A percentile compares a stretch with the other conserved stretches of the same genome.
These are phyloP conservation scores for Penicillium odoratum DNA, from an alignment of 495 filamentous ascomycete species.

Conservation along the genomic window DNA sequence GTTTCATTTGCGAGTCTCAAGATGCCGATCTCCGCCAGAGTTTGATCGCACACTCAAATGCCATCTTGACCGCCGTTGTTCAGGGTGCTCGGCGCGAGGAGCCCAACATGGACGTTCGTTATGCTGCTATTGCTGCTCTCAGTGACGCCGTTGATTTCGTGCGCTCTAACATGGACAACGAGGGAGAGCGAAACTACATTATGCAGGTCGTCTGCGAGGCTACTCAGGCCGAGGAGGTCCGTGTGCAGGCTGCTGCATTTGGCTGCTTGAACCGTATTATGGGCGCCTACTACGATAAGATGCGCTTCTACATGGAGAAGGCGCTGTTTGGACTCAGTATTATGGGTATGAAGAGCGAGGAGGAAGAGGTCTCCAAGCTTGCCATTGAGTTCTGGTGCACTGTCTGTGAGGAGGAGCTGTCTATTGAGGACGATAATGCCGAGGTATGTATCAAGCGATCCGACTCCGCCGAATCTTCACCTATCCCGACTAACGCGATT, in stretches of 20 bases:
- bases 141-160: constrained; percentile 99
- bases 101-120: constrained; percentile 81
- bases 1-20: constrained; percentile 96
- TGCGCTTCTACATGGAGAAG: constrained; percentile 99
- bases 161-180: constrained; percentile 95
- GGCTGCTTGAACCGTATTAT: constrained; percentile 98
- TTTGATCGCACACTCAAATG: constrained; percentile 85
- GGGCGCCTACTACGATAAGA: constrained; percentile 97
- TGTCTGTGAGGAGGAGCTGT: constrained; percentile 96
- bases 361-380: constrained; percentile 96
- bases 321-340: constrained; percentile 98
- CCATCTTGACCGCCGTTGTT: constrained; percentile 95
- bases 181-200: constrained; percentile 98
- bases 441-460: constrained; percentile 54
- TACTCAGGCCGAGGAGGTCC: constrained; percentile 82
- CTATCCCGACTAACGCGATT: background rate
- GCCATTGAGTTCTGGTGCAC: constrained; percentile 99
- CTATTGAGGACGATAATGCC: constrained; percentile 94
- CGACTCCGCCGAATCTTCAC: background rate
- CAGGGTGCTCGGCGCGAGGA: constrained; percentile 97
- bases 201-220: constrained; percentile 99
- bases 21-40: constrained; percentile 82
- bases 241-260: constrained; percentile 93
- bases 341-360: constrained; percentile 95
- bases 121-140: constrained; percentile 88